phyloP scores from a whole-genome alignment of 257 asterid species.

The Lantana camara region DNA sequence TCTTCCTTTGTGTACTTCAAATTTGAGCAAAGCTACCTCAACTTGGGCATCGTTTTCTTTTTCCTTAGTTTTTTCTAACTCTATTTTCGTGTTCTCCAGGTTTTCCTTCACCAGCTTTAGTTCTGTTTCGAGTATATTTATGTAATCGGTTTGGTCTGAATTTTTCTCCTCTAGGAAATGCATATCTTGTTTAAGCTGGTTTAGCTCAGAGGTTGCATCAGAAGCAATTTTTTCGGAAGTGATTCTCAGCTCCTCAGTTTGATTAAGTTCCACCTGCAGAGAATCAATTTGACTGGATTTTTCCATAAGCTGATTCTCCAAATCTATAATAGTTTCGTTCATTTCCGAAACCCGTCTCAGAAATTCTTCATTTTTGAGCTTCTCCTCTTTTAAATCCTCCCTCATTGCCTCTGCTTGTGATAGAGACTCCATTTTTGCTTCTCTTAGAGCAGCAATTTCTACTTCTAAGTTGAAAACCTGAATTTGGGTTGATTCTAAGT shows the following conservation, averaged over 20 bases:
- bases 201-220: constrained; percentile 33
- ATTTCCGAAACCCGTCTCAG: constrained; percentile 33
- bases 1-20: constrained; percentile 52
- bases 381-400: constrained; percentile 35
- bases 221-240: constrained; percentile 34
- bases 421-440: constrained; percentile 33
- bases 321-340: constrained; percentile 26
- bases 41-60: constrained; percentile 45
- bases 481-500: constrained; percentile 32
- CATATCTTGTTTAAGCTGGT: constrained; percentile 32
- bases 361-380: constrained; percentile 35
- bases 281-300: constrained; percentile 36
- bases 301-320: constrained; percentile 41
- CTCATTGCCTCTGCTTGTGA: constrained; percentile 28
- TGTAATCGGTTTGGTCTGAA: constrained; percentile 39
- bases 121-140: constrained; percentile 42
- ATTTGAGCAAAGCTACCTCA: constrained; percentile 53
- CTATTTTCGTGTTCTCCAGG: constrained; percentile 20
- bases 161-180: constrained; percentile 37
- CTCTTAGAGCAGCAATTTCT: constrained; percentile 33
- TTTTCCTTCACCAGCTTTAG: constrained; percentile 24
- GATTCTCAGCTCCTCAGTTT: constrained; percentile 33
- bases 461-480: constrained; percentile 33
- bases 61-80: constrained; percentile 41
- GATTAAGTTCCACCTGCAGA: constrained; percentile 38